Base-by-base conservation (phyloP, 441 rosid genomes). In the Sinapis alba region DNA sequence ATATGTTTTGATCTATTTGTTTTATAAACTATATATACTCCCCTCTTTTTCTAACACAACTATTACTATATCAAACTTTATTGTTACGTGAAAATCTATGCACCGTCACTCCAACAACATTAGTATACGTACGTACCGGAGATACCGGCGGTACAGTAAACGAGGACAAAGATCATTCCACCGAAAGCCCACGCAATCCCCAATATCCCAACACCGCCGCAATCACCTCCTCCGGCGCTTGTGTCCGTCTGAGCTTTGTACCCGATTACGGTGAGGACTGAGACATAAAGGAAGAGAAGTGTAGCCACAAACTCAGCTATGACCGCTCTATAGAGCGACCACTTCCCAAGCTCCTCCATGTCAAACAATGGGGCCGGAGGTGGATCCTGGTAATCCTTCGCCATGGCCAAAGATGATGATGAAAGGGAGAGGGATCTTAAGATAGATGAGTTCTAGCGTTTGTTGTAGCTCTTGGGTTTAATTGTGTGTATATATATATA, bases 111-210 rank as follows among this genome's bases (percentile, higher is more conserved):
- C 23, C 8, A 62, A 57, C 69, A 53, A 57, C 69, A 53, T 30
- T 21, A 10, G 32, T 23, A 62, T 34, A 61, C 83, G 34, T 65
- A 85, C 90, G 34, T 65, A 85, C 90, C 88, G 38, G 90, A 87
- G 81, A 87, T 79, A 67, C 88, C 90, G 5, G 88, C 87, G 34
- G 87, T 85, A 81, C 88, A 87, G 80, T 87, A 87, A 71, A 87
- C 88, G 28, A 87, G 90, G 50, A 87, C 59, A 71, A 87, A 87
- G 71, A 87, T 87, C 90, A 87, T 87, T 75, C 90, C 90, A 32
- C 90, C 90, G 32, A 87, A 85, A 61, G 90, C 88, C 90, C 88
- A 85, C 11, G 90, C 90, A 47, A 87, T 85, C 24, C 88, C 90
- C 24, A 86, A 83, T 54, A 81, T 69, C 11, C 90, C 90, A 1